phyloP scores from a whole-genome alignment of 2,329 filamentous ascomycete genomes.

The Pseudopyricularia javanii region DNA sequence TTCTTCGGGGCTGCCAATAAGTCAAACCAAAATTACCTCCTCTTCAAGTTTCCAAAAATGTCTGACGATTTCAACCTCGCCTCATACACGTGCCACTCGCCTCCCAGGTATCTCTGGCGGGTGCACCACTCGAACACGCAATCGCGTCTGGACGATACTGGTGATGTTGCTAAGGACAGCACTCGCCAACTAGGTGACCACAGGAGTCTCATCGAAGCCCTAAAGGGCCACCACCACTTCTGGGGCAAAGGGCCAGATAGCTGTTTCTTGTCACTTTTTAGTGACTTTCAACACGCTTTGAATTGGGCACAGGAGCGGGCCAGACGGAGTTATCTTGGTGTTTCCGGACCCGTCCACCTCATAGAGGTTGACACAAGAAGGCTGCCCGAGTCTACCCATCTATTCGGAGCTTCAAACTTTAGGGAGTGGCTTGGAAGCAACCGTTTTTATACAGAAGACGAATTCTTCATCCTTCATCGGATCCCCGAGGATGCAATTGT shows the following conservation, averaged over 20 bases:
- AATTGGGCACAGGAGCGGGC: neutral
- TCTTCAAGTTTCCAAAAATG: too few species aligned
- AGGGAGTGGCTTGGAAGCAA: too few species aligned
- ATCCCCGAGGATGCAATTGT: too few species aligned
- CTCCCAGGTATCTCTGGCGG: neutral
- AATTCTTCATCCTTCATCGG: too few species aligned
- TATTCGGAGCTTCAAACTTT: too few species aligned
- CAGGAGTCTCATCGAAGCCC: neutral
- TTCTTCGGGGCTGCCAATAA: too few species aligned
- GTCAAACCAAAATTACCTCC: too few species aligned
- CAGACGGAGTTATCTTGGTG: too few species aligned
- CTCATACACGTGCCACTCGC: neutral
- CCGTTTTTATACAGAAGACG: too few species aligned
- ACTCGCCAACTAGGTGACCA: neutral
- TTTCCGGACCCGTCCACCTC: too few species aligned
- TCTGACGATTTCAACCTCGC: neutral
- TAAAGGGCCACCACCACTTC: neutral
- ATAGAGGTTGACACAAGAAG: too few species aligned
- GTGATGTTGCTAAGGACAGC: neutral
- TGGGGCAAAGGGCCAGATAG: neutral
- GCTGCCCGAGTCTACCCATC: too few species aligned
- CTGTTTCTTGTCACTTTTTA: neutral
- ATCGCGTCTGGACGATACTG: neutral
- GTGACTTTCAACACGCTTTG: neutral
- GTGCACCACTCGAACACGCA: neutral